phyloP scores from a whole-genome alignment of 257 asterid species.

The Lavandula angustifolia region DNA sequence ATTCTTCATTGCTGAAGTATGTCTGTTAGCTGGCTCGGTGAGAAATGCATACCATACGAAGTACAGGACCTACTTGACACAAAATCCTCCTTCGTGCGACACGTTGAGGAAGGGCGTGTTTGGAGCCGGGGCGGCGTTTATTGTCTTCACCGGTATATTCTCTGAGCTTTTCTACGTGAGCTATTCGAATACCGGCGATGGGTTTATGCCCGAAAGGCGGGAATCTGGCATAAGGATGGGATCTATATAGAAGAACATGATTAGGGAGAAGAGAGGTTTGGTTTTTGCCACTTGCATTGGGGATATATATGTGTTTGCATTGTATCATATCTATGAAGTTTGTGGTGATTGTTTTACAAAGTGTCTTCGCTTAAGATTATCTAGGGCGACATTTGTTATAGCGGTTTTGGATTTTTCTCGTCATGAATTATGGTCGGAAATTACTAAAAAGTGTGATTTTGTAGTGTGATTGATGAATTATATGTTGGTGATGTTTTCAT shows the following conservation, averaged over 20 bases:
- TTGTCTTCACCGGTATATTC: conserved; percentile 64
- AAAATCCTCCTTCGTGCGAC: conserved; percentile 72
- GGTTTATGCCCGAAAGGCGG: conserved; percentile 38
- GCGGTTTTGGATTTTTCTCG: background rate
- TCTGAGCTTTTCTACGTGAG: conserved; percentile 69
- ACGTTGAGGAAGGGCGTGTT: conserved; percentile 78
- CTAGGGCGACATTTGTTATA: background rate
- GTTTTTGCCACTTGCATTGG: background rate
- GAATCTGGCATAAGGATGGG: conserved; percentile 81
- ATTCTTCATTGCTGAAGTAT: conserved; percentile 69
- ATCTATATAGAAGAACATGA: background rate
- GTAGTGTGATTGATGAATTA: background rate
- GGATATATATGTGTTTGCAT: conserved; percentile 5
- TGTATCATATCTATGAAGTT: background rate
- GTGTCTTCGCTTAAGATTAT: background rate
- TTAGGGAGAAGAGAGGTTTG: background rate
- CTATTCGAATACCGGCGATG: conserved; percentile 58
- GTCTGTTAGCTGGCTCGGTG: conserved; percentile 75
- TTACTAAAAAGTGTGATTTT: no score
- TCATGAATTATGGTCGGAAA: background rate
- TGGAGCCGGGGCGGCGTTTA: conserved; percentile 85
- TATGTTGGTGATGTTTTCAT: background rate
- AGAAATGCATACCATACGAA: conserved; percentile 77
- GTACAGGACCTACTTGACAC: conserved; percentile 48
- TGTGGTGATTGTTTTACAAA: background rate